Evolutionary conservation across 2,329 filamentous ascomycete species (phyloP).

Genomic region (Penicillium verrucosum): DNA sequence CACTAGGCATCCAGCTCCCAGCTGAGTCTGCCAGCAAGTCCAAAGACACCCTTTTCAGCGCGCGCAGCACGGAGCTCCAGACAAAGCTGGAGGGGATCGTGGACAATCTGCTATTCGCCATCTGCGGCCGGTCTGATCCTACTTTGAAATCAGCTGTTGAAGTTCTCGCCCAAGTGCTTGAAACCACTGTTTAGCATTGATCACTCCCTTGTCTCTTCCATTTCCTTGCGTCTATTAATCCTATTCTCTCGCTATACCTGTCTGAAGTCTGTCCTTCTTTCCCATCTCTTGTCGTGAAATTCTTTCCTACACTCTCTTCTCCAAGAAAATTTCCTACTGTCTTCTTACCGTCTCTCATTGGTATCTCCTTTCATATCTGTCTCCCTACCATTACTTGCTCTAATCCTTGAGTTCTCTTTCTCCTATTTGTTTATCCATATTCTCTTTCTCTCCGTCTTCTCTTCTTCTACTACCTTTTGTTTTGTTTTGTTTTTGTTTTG

Average conservation of each 20-base stretch:
- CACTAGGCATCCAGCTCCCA: constrained; percentile 31
- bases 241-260: not conserved
- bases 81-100: constrained; percentile 34
- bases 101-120: constrained; percentile 36
- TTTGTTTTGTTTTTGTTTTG: not conserved
- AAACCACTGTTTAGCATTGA: constrained; percentile 26
- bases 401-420: not conserved
- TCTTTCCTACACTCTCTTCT: not conserved
- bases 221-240: constrained; percentile 1
- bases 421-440: not conserved
- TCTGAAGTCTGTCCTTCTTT: not conserved
- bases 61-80: constrained; percentile 31
- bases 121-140: constrained; percentile 36
- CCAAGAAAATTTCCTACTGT: not conserved
- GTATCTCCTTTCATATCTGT: not conserved
- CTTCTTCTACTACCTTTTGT: not conserved
- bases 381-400: not conserved
- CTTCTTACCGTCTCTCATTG: not conserved
- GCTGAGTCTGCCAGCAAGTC: constrained; percentile 24
- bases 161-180: constrained; percentile 39
- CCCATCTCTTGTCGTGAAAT: not conserved
- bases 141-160: constrained; percentile 38
- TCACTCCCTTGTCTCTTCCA: not conserved
- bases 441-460: not conserved
- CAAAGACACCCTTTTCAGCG: constrained; percentile 31